A percentile compares a stretch with the other conserved stretches of the same genome.
Evolutionary conservation across 345 rosid species (phyloP).

Genomic region (Citrus hindsii): DNA sequence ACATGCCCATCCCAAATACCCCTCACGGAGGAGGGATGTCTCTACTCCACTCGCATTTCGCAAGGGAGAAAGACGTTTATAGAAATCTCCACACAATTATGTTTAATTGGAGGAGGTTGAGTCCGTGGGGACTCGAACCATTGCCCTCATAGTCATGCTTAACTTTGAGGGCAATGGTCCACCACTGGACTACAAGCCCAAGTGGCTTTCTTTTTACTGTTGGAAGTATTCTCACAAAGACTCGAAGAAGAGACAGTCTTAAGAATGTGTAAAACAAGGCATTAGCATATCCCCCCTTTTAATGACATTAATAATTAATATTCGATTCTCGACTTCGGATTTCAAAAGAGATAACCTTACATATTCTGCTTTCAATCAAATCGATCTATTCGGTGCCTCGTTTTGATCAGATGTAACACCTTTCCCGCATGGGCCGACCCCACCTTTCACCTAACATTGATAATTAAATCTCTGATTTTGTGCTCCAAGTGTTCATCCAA

Average conservation of each 20-base stretch:
- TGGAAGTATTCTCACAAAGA: neutral
- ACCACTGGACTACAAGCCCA: too few relatives aligned
- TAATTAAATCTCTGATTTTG: neutral
- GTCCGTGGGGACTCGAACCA: too few relatives aligned
- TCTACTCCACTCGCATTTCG: too few relatives aligned
- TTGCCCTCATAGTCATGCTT: too few relatives aligned
- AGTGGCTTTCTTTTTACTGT: too few relatives aligned
- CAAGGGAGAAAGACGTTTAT: too few relatives aligned
- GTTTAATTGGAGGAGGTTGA: too few relatives aligned
- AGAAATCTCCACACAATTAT: too few relatives aligned
- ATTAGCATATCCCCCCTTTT: conserved; percentile 11
- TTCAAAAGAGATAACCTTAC: conserved; percentile 20
- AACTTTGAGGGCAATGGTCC: too few relatives aligned
- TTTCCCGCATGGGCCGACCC: conserved; percentile 23
- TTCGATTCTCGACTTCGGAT: conserved; percentile 29
- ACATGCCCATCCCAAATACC: too few relatives aligned
- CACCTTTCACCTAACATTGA: conserved; percentile 23
- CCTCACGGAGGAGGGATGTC: too few relatives aligned
- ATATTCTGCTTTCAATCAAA: neutral
- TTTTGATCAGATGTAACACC: conserved; percentile 31
- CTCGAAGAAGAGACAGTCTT: neutral
- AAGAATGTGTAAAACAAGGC: neutral
- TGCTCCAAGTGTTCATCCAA: neutral
- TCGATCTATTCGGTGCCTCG: conserved; percentile 12
- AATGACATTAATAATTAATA: conserved; percentile 26